Base-by-base conservation (phyloP, 2,329 filamentous ascomycete genomes). In the Neonectria hederae region DNA sequence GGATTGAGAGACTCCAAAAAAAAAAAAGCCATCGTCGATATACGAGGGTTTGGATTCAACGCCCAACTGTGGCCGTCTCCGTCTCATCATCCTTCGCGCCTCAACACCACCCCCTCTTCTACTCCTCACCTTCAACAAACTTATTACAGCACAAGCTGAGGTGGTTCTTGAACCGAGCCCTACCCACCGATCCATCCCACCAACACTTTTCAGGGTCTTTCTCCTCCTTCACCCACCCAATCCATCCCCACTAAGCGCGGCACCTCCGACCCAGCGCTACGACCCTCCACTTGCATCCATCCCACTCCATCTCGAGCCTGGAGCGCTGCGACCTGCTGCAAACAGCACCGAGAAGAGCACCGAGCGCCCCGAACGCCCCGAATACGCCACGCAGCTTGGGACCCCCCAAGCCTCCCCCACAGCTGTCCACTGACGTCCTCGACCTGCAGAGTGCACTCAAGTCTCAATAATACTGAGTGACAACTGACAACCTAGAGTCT, bases 321-420 rank as follows among this genome's bases (percentile, higher is more conserved):
- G 9, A 46, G 43, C 46, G 42, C 54, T 52, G 54, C 42, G 42
- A 63, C 54, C 42, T 54, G 48, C 54, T 58, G 60, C 54, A 62
- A 65, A 54, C 63, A 62, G 28, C 63, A 60, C 63, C 63, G 59
- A 65, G 51, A 59, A 59, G 61, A 40, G 55, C 61, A 42, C 61
- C 61, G 61, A 63, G 52, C 55, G 58, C 62, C 58, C 61, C 62
- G 62, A 65, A 64, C 35, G 24, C 61, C 54, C 61, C 61, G 55
- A 59, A 52, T 35, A 43, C 61, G 61, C 54, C 54, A 59, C 61
- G 32, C 52, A 62, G 7, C 53, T 52, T 56, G 57, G 45, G 45
- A 28, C 21, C 42, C 54, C 32, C 22, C n/a, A 28, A 10, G 38
- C 52, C 28, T 46, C 28, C 56, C 49, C 61, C 55, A 38, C 51